These are phyloP conservation scores for Tulasnella sp. DNA, from an alignment of 768 basidiomycete species.

Conservation along the genomic window DNA sequence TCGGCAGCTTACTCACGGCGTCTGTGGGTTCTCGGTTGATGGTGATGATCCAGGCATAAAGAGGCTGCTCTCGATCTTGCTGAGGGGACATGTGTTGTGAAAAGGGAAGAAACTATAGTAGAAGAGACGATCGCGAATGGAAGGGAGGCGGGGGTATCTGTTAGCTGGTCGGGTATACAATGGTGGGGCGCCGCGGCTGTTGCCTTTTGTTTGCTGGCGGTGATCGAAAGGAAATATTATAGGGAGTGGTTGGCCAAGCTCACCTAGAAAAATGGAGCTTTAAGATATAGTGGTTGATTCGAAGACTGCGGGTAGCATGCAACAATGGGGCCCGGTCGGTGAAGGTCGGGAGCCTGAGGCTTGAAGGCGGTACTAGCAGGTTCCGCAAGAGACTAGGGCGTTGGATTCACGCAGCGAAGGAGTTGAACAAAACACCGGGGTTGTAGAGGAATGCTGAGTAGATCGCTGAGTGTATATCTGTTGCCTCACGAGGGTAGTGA, in stretches of 20 bases:
- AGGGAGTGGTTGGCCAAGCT: neutral
- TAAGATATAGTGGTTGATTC: neutral
- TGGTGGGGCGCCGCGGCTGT: neutral
- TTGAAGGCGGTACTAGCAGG: neutral
- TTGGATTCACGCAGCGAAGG: no score
- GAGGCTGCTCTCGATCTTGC: constrained; percentile 13
- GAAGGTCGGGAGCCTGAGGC: neutral
- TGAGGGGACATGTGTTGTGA: constrained; percentile 8
- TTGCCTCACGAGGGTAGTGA: no score
- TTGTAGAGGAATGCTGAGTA: no score
- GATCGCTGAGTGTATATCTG: no score
- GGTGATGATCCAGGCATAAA: constrained; percentile 19
- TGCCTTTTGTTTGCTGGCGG: neutral
- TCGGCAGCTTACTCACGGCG: neutral
- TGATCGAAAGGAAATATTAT: neutral
- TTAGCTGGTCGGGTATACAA: neutral
- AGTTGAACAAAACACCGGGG: no score
- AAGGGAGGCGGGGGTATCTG: neutral
- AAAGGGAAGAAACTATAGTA: neutral
- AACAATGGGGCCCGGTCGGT: neutral
- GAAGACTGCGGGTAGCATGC: neutral
- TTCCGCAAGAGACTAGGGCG: neutral
- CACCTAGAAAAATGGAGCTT: neutral
- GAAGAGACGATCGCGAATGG: neutral
- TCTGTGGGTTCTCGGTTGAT: constrained; percentile 16